Conservation (phyloP, 2,329 filamentous ascomycete species). For the Pseudogymnoascus sp. region DNA sequence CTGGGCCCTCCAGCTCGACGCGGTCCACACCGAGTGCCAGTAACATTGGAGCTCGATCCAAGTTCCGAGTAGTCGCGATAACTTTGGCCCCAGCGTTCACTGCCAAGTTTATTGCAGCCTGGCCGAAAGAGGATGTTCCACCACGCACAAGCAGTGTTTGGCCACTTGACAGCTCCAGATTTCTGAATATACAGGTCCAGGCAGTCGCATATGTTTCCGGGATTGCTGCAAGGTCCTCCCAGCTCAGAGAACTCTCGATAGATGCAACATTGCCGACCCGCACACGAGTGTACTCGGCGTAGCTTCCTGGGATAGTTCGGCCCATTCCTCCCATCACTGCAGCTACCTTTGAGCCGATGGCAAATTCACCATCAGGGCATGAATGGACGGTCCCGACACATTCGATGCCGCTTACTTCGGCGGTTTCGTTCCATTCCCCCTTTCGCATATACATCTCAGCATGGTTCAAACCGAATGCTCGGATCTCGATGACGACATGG, state of each 20-base stretch:
- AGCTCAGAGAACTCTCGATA: slow-evolving; percentile 15
- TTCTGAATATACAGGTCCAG: slow-evolving; percentile 18
- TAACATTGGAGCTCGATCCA: slow-evolving; percentile 8
- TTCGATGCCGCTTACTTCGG: slow-evolving; percentile 24
- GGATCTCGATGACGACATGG: slow-evolving; percentile 34
- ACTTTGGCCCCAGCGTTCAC: slow-evolving; percentile 28
- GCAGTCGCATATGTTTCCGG: slow-evolving; percentile 21
- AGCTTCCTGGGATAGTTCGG: slow-evolving; percentile 16
- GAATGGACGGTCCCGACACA: slow-evolving; percentile 14
- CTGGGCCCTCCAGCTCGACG: slow-evolving; percentile 11
- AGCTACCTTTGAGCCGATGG: slow-evolving; percentile 16
- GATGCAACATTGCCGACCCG: slow-evolving; percentile 15
- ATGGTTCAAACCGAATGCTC: slow-evolving; percentile 34
- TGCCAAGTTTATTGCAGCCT: slow-evolving; percentile 33
- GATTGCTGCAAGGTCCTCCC: slow-evolving; percentile 19
- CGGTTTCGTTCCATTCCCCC: slow-evolving; percentile 13
- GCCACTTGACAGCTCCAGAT: slow-evolving; percentile 17
- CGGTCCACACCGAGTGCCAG: slow-evolving; percentile 13
- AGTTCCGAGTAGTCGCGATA: slow-evolving; percentile 16
- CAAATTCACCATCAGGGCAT: slow-evolving; percentile 16
- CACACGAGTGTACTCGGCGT: slow-evolving; percentile 20
- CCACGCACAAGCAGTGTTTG: slow-evolving; percentile 29
- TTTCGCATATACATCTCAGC: slow-evolving; percentile 14
- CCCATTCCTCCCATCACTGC: slow-evolving; percentile 22
- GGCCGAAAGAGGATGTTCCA: slow-evolving; percentile 34